Evolutionary conservation across 148 eudicot species (phyloP).

Genomic region (Pharnaceum exiguum): DNA sequence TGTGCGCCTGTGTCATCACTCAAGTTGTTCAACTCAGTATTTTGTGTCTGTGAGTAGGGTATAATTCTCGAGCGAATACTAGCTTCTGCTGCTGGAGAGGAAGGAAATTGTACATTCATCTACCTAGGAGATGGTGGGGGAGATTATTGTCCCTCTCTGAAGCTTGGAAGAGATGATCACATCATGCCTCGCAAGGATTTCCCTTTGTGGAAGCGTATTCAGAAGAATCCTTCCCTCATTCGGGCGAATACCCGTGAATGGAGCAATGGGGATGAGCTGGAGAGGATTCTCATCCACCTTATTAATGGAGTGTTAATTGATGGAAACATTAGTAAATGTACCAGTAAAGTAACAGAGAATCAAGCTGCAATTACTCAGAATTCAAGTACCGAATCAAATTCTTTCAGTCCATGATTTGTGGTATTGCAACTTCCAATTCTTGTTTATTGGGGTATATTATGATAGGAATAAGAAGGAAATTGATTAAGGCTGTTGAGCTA

Average conservation of each 20-base stretch:
- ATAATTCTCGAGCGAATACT: constrained; percentile 45
- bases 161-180: constrained; percentile 49
- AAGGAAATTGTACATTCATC: constrained; percentile 34
- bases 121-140: constrained; percentile 89
- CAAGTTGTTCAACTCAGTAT: not conserved
- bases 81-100: constrained; percentile 23
- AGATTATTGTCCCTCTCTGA: constrained; percentile 78
- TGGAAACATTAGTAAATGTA: not conserved
- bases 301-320: constrained; percentile 12
- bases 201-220: constrained; percentile 47
- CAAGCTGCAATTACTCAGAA: too few species aligned
- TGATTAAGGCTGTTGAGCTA: too few species aligned
- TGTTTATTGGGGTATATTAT: too few species aligned
- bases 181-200: constrained; percentile 75
- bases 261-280: constrained; percentile 66
- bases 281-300: constrained; percentile 42
- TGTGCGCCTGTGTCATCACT: not conserved
- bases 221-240: constrained; percentile 28
- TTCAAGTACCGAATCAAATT: too few species aligned
- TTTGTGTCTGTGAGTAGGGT: constrained; percentile 36
- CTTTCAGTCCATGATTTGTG: too few species aligned
- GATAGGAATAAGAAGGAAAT: too few species aligned
- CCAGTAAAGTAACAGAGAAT: too few species aligned
- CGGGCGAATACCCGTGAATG: constrained; percentile 66
- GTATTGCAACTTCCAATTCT: too few species aligned